Percentiles rank a stretch among this genome's conserved stretches.
Evolutionary conservation across 2,329 filamentous ascomycete species (phyloP).

Genomic region (Aspergillus brasiliensis): DNA sequence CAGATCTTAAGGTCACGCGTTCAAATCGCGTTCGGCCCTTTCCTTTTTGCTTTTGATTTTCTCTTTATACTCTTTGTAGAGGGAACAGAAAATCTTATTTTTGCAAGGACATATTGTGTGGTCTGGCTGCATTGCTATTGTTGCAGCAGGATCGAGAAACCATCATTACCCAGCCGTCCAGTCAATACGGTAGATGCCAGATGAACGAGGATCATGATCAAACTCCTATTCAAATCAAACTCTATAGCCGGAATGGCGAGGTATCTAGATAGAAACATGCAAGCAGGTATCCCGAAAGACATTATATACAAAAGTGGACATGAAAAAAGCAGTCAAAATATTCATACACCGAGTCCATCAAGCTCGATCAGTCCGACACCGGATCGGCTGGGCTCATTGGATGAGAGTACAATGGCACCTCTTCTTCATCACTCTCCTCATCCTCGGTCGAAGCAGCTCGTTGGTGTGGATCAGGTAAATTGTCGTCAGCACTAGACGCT

Average conservation of each 20-base stretch:
- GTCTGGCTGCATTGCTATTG: too few relatives aligned
- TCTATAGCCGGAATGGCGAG: background rate
- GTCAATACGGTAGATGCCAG: too few relatives aligned
- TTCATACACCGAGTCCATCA: too few relatives aligned
- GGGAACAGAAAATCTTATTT: too few relatives aligned
- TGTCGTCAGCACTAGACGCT: slow-evolving; percentile 5
- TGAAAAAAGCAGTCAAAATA: background rate
- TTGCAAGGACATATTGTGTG: too few relatives aligned
- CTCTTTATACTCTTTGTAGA: too few relatives aligned
- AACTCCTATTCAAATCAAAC: too few relatives aligned
- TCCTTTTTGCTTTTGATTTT: too few relatives aligned
- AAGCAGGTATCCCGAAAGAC: background rate
- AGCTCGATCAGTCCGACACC: background rate
- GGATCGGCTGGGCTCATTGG: slow-evolving; percentile 12
- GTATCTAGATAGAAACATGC: background rate
- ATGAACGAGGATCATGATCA: too few relatives aligned
- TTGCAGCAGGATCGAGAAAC: too few relatives aligned
- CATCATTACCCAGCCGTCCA: too few relatives aligned
- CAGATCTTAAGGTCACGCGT: slow-evolving; percentile 11
- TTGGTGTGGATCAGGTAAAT: background rate
- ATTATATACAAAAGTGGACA: background rate
- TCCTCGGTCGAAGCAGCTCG: background rate
- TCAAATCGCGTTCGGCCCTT: slow-evolving; percentile 11
- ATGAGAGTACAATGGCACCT: slow-evolving; percentile 9
- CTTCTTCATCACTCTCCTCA: background rate